phyloP scores from a whole-genome alignment of 495 filamentous ascomycete genomes.

The Tuber indicum region DNA sequence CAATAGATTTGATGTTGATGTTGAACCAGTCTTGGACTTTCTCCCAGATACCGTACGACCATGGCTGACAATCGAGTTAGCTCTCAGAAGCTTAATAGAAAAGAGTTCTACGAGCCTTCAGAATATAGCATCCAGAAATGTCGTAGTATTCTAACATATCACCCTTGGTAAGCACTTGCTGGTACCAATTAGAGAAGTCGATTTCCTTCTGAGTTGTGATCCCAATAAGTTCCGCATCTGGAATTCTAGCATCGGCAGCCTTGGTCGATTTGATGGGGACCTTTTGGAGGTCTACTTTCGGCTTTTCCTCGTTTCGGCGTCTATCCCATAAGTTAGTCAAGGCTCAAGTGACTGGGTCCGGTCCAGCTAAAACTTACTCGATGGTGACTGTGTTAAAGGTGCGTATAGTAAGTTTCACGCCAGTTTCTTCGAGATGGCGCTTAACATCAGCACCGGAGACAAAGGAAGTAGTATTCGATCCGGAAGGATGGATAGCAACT shows the following conservation, averaged over 20 bases:
- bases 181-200: slow-evolving; percentile 93
- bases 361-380: background rate
- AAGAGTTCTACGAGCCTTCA: slow-evolving; percentile 52
- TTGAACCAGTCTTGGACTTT: slow-evolving; percentile 86
- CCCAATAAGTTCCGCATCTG: slow-evolving; percentile 66
- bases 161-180: slow-evolving; percentile 89
- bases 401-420: slow-evolving; percentile 38
- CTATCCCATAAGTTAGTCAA: background rate
- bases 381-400: background rate
- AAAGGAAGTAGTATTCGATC: slow-evolving; percentile 37
- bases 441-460: slow-evolving; percentile 31
- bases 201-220: slow-evolving; percentile 75
- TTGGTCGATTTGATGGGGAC: slow-evolving; percentile 46
- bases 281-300: slow-evolving; percentile 24
- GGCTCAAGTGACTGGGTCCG: background rate
- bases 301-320: background rate
- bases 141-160: slow-evolving; percentile 93
- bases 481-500: slow-evolving; percentile 41
- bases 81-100: slow-evolving; percentile 4
- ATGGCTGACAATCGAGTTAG: slow-evolving; percentile 46
- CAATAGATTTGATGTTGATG: slow-evolving; percentile 72
- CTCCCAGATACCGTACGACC: slow-evolving; percentile 86
- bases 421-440: slow-evolving; percentile 35
- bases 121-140: slow-evolving; percentile 91
- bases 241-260: slow-evolving; percentile 47